phyloP scores from a whole-genome alignment of 306 rosid genomes.

The Acacia confusa region DNA sequence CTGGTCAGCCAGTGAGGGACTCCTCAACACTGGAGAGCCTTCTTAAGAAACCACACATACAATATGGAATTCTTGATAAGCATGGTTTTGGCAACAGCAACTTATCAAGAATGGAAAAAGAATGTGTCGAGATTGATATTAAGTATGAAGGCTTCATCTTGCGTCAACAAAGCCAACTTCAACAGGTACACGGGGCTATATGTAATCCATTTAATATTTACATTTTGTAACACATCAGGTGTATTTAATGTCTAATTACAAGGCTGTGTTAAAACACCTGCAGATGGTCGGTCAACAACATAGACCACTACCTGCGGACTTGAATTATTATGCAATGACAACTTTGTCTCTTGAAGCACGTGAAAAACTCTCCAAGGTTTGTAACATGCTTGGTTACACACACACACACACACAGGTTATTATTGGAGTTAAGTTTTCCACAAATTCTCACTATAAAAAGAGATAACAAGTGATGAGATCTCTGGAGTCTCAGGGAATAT shows the following conservation, averaged over 20 bases:
- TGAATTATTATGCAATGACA: slow-evolving; percentile 84
- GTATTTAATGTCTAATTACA: slow-evolving; percentile 19
- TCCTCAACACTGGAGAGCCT: slow-evolving; percentile 84
- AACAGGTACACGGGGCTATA: slow-evolving; percentile 56
- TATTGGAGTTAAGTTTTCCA: not conserved
- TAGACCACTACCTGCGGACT: slow-evolving; percentile 77
- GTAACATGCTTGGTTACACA: slow-evolving; percentile 19
- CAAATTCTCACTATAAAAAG: not conserved
- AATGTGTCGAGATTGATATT: slow-evolving; percentile 88
- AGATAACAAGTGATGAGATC: not conserved
- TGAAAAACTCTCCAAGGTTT: slow-evolving; percentile 89
- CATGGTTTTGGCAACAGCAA: slow-evolving; percentile 76
- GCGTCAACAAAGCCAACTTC: slow-evolving; percentile 90
- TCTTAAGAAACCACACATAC: slow-evolving; percentile 96
- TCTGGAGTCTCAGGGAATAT: not conserved
- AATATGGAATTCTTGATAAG: slow-evolving; percentile 69
- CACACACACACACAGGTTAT: slow-evolving; percentile 4
- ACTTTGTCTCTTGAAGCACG: slow-evolving; percentile 89
- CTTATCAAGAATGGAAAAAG: slow-evolving; percentile 75
- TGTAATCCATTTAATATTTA: slow-evolving; percentile 4
- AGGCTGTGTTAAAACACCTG: slow-evolving; percentile 32
- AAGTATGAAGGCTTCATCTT: slow-evolving; percentile 94
- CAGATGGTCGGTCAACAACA: slow-evolving; percentile 91
- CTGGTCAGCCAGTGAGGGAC: slow-evolving; percentile 88
- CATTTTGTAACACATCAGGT: slow-evolving; percentile 1